Conservation (phyloP, 176 grass and related monocot species). For the Phragmites australis region DNA sequence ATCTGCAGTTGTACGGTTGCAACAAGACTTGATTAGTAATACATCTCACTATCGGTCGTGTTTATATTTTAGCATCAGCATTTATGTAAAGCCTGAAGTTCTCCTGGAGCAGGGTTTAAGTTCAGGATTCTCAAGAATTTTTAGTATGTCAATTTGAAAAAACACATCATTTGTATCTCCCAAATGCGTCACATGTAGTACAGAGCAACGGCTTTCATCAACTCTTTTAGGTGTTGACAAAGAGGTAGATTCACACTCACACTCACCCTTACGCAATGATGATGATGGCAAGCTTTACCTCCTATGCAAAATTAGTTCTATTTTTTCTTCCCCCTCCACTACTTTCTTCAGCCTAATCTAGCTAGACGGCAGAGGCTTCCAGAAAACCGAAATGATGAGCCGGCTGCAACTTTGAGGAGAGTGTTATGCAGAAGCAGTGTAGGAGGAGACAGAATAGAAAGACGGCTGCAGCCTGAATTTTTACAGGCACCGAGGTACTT, state of each 20-base stretch:
- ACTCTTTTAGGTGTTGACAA: conserved; percentile 20
- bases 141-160: neutral
- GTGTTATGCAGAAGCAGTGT: conserved; percentile 7
- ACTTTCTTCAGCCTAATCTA: conserved; percentile 21
- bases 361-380: conserved; percentile 35
- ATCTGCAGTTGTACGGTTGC: neutral
- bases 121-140: too few relatives aligned
- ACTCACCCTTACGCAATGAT: conserved; percentile 33
- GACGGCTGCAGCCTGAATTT: conserved; percentile 48
- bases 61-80: too few relatives aligned
- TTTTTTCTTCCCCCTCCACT: neutral
- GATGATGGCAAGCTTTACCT: neutral
- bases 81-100: neutral
- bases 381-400: conserved; percentile 42
- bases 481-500: conserved; percentile 37
- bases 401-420: conserved; percentile 15
- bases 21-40: neutral
- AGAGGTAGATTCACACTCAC: conserved; percentile 12
- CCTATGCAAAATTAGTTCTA: neutral
- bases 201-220: neutral
- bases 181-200: neutral
- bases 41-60: neutral
- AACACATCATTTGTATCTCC: neutral
- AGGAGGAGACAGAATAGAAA: conserved; percentile 41
- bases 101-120: neutral